phyloP scores from a whole-genome alignment of 2,329 filamentous ascomycete species.

The Biscogniauxia sp. region DNA sequence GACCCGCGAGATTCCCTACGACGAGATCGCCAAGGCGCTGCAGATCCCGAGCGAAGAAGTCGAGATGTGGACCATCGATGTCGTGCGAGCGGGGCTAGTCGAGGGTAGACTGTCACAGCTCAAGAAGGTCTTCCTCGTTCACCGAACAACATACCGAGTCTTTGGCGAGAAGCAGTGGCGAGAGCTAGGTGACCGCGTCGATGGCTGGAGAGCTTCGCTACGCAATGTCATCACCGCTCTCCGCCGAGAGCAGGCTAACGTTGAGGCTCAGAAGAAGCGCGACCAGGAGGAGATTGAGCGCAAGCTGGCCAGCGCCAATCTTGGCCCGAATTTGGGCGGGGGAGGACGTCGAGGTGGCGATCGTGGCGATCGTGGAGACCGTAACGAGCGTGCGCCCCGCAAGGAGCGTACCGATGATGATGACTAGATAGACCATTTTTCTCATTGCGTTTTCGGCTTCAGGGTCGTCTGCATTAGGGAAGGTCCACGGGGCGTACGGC shows the following conservation, averaged over 20 bases:
- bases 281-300: slow-evolving; percentile 70
- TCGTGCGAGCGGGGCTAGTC: slow-evolving; percentile 90
- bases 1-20: slow-evolving; percentile 85
- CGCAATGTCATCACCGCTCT: slow-evolving; percentile 76
- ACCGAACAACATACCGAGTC: slow-evolving; percentile 93
- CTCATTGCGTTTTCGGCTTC: slow-evolving; percentile 18
- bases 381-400: slow-evolving; percentile 32
- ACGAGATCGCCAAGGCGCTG: slow-evolving; percentile 77
- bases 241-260: slow-evolving; percentile 76
- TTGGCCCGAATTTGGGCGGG: slow-evolving; percentile 36
- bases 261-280: slow-evolving; percentile 72
- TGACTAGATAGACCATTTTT: slow-evolving; percentile 40
- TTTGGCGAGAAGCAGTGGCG: slow-evolving; percentile 98
- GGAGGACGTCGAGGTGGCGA: slow-evolving; percentile 29
- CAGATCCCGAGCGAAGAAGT: slow-evolving; percentile 81
- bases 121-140: slow-evolving; percentile 89
- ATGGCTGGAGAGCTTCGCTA: slow-evolving; percentile 86
- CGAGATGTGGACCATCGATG: slow-evolving; percentile 98
- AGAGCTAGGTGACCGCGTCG: slow-evolving; percentile 85
- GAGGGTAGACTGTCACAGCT: slow-evolving; percentile 96
- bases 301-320: slow-evolving; percentile 51
- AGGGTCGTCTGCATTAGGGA: slow-evolving; percentile 25
- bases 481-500: slow-evolving; percentile 28
- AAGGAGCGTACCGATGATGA: slow-evolving; percentile 55
- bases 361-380: slow-evolving; percentile 25